These are phyloP conservation scores for Lactarius sanguifluus DNA, from an alignment of 768 basidiomycete genomes.

Conservation along the genomic window DNA sequence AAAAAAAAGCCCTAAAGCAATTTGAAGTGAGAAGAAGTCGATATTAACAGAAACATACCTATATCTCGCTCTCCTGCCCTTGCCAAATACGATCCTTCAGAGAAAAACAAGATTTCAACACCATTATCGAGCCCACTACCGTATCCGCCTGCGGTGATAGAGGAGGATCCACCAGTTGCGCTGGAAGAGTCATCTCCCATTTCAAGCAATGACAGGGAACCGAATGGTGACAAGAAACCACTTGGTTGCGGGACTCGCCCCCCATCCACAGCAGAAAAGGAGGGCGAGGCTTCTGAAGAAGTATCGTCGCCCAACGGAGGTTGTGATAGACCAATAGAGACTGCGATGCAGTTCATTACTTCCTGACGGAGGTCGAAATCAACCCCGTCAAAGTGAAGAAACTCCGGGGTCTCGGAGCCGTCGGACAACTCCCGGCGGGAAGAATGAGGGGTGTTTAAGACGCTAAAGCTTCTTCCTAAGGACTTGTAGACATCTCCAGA, in stretches of 20 bases:
- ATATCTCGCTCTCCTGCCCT: constrained; percentile 89
- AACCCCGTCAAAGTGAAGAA: constrained; percentile 45
- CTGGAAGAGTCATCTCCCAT: constrained; percentile 65
- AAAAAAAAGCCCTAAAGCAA: constrained; percentile 71
- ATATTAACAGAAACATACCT: constrained; percentile 44
- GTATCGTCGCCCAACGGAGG: constrained; percentile 72
- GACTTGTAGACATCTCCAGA: constrained; percentile 44
- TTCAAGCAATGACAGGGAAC: constrained; percentile 71
- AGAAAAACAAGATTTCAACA: constrained; percentile 92
- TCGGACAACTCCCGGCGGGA: constrained; percentile 24
- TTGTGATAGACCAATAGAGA: constrained; percentile 92
- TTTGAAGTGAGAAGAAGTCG: neutral
- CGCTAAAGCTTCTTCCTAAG: constrained; percentile 28
- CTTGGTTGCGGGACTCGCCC: constrained; percentile 34
- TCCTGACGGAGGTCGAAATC: constrained; percentile 95
- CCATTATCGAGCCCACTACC: constrained; percentile 91
- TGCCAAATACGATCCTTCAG: constrained; percentile 81
- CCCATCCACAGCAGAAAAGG: constrained; percentile 49
- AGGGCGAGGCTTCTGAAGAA: constrained; percentile 66
- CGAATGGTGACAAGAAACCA: constrained; percentile 62
- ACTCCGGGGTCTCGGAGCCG: constrained; percentile 17
- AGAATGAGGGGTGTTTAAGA: constrained; percentile 21
- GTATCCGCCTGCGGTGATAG: constrained; percentile 48
- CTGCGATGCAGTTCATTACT: constrained; percentile 97
- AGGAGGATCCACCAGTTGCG: constrained; percentile 61